phyloP scores from a whole-genome alignment of 129 eudicot genomes.

The Lactuca sativa region DNA sequence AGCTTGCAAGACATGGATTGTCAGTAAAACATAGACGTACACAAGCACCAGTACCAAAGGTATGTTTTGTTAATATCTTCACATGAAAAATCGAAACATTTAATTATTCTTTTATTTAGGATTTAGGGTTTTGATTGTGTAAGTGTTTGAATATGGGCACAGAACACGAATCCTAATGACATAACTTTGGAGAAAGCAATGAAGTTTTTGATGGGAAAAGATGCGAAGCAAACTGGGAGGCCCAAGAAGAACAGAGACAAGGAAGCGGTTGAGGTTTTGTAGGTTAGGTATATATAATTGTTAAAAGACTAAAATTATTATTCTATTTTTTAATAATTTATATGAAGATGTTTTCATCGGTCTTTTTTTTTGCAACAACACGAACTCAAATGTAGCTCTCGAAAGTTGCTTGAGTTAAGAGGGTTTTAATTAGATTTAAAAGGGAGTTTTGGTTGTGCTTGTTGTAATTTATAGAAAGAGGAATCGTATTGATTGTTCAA shows the following conservation, averaged over 20 bases:
- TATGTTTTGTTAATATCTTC: constrained; percentile 11
- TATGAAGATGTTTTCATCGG: constrained; percentile 1
- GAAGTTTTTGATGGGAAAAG: constrained; percentile 61
- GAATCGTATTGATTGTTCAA: background rate
- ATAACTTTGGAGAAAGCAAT: constrained; percentile 71
- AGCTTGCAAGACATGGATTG: constrained; percentile 64
- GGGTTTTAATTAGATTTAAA: too few relatives aligned
- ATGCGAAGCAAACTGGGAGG: constrained; percentile 66
- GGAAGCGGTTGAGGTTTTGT: constrained; percentile 38
- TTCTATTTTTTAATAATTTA: constrained; percentile 15
- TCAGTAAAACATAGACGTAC: constrained; percentile 67
- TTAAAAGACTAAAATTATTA: background rate
- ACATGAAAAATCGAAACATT: background rate
- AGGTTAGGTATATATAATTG: constrained; percentile 11
- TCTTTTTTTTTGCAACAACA: background rate
- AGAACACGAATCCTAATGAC: constrained; percentile 61
- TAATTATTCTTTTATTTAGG: background rate
- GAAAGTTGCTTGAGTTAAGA: background rate
- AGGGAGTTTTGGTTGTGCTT: background rate
- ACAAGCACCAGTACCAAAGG: constrained; percentile 85
- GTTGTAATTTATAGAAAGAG: background rate
- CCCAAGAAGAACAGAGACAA: constrained; percentile 55
- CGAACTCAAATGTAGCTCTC: background rate
- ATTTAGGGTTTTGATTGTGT: background rate
- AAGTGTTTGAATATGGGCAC: constrained; percentile 18